Base-by-base conservation (phyloP, 1,284 basidiomycete genomes). In the Ceratobasidium sp. region DNA sequence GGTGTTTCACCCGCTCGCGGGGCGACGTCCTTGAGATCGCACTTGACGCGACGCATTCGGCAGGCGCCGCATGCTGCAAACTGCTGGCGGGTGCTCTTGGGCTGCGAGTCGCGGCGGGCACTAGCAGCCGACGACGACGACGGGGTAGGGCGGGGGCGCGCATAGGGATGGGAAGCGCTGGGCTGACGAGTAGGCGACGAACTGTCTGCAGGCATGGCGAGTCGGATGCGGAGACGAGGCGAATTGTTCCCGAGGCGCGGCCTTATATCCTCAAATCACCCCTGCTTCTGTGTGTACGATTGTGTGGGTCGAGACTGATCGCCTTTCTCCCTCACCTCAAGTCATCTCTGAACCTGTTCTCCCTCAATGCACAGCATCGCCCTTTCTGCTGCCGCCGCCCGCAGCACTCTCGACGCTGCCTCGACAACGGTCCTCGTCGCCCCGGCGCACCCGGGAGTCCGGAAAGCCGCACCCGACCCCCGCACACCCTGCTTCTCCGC, bases 41-140 rank as follows among this genome's bases (percentile, higher is more conserved):
- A 92, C 65, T 88, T 87, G 32, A 92, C 90, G 78, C 93, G 85
- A 75, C 93, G 81, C 86, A 92, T 92, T 64, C 93, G 87, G 79
- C 93, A 96, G 40, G 93, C 92, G 58, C 92, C 93, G 76, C 93
- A 95, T 2, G 93, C 93, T 38, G 90, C 88, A 79, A 92, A 93
- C 75, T 93, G 92, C 74, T 91, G 89, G 56, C 91, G 81, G 2
- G 86, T 84, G 12, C 89, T 88, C 77, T 91, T 91, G 67, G 89
- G 86, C 70, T 89, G 86, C 32, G 31, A 35, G 47, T 64, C 60
- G 60, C 60, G 60, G 47, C 60, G 60, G 47, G 60, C 45, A 47
- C 10, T 17, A 34, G 54, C 31, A 22, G 65, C 25, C n/a, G 22
- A 15, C 7, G 35, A 40, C 22, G 35, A 40, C 20, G 54, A 49